Evolutionary conservation across 192 early-diverging fungal genomes (phyloP).

Genomic region (Podila minutissima): DNA sequence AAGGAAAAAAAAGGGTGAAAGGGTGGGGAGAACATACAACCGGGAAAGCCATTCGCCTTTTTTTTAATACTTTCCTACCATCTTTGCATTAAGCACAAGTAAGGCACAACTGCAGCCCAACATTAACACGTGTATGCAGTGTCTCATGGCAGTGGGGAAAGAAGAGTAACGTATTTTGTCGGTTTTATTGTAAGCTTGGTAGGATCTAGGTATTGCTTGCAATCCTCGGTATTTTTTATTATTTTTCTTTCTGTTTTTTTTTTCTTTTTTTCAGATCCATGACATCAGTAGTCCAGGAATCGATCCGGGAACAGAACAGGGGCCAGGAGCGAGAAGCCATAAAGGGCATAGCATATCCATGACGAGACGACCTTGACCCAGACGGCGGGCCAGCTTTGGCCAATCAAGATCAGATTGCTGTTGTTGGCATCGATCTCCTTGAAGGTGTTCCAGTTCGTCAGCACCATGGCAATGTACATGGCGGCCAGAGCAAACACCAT

Average conservation of each 20-base stretch:
- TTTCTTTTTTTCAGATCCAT: no score
- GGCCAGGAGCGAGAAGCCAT: conserved; percentile 87
- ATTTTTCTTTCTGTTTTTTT: neutral
- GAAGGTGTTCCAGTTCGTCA: conserved; percentile 83
- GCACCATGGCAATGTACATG: conserved; percentile 95
- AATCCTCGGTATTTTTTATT: neutral
- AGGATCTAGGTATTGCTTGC: neutral
- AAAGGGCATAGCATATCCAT: conserved; percentile 76
- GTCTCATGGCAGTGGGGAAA: no score
- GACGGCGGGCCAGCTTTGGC: conserved; percentile 88
- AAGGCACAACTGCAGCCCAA: no score
- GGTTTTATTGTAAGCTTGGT: no score
- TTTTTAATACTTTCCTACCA: no score
- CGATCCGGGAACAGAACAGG: conserved; percentile 90
- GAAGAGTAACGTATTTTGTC: no score
- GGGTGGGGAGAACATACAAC: neutral
- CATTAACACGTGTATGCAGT: no score
- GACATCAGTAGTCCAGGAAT: conserved; percentile 50
- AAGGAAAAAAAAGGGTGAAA: no score
- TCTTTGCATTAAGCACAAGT: no score
- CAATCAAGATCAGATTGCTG: conserved; percentile 75
- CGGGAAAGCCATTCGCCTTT: neutral
- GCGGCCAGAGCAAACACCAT: conserved; percentile 88
- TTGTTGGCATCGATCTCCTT: conserved; percentile 33
- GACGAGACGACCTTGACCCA: conserved; percentile 93